Conservation (phyloP, 2,329 filamentous ascomycete genomes). For the Verticillium alfalfae region DNA sequence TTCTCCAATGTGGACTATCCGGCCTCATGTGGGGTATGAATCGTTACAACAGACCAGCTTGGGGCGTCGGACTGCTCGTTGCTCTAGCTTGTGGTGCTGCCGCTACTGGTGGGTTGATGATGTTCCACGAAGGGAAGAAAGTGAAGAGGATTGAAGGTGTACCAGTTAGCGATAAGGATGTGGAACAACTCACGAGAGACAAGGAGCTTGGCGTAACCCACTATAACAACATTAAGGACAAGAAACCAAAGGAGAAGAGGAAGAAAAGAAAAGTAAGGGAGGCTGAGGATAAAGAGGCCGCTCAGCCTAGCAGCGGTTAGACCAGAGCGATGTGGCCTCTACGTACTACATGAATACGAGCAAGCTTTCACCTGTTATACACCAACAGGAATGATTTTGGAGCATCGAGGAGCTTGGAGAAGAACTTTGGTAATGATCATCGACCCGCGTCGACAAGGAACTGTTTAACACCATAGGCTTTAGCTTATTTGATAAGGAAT, state of each 20-base stretch:
- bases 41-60: conserved; percentile 66
- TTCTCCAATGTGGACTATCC: conserved; percentile 67
- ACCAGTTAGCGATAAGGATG: conserved; percentile 51
- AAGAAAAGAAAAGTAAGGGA: conserved; percentile 17
- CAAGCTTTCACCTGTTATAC: not conserved
- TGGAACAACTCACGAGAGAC: conserved; percentile 43
- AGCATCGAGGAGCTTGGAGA: no score
- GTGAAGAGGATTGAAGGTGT: conserved; percentile 70
- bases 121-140: conserved; percentile 65
- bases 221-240: conserved; percentile 51
- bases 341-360: not conserved
- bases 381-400: no score
- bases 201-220: conserved; percentile 51
- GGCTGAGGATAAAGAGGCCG: not conserved
- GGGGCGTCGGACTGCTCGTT: conserved; percentile 76
- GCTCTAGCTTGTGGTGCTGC: conserved; percentile 67
- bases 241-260: conserved; percentile 38
- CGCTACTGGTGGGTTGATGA: conserved; percentile 62
- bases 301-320: not conserved
- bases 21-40: conserved; percentile 82
- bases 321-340: not conserved
- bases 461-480: no score
- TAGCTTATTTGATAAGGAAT: no score
- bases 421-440: no score
- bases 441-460: no score